Conservation (phyloP, 352 stramenopile species). For the Pythium folliculosum region DNA sequence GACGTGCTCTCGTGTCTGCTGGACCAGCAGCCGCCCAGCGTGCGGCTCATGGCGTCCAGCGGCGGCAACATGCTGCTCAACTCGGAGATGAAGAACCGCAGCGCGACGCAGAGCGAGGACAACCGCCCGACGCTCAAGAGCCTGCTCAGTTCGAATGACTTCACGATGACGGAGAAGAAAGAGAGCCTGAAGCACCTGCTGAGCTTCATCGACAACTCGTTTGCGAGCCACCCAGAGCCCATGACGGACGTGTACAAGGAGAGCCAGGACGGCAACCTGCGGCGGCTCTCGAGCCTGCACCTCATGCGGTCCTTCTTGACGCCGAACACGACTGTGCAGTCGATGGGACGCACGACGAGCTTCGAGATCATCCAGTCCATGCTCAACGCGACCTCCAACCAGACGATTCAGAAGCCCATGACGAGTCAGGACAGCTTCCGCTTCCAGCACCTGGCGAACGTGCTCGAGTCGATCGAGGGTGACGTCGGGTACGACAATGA, state of each 20-base stretch:
- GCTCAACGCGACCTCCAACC: conserved; percentile 83
- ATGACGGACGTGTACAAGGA: conserved; percentile 85
- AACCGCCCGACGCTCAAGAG: conserved; percentile 74
- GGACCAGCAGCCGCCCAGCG: conserved; percentile 62
- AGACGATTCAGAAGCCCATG: conserved; percentile 87
- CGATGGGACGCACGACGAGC: conserved; percentile 79
- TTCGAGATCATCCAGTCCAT: conserved; percentile 90
- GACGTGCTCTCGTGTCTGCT: conserved; percentile 75
- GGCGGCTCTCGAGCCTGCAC: conserved; percentile 75
- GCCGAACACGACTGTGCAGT: conserved; percentile 29
- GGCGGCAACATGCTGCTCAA: conserved; percentile 57
- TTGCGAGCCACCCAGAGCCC: conserved; percentile 71
- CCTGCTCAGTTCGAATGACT: conserved; percentile 80
- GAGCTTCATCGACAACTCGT: conserved; percentile 85
- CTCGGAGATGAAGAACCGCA: conserved; percentile 53
- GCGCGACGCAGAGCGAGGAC: conserved; percentile 31
- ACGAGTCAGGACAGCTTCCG: conserved; percentile 86
- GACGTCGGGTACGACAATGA: conserved; percentile 85
- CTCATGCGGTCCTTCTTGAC: conserved; percentile 82
- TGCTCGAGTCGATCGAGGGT: conserved; percentile 79
- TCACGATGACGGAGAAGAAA: conserved; percentile 87
- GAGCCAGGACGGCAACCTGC: conserved; percentile 64
- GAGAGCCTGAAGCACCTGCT: conserved; percentile 79
- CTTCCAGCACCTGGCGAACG: conserved; percentile 80
- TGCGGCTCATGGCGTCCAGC: conserved; percentile 47